Evolutionary conservation across 768 basidiomycete species (phyloP), one percentile per base, ranked within the genome.

Genomic region (Amanita jacksonii): DNA sequence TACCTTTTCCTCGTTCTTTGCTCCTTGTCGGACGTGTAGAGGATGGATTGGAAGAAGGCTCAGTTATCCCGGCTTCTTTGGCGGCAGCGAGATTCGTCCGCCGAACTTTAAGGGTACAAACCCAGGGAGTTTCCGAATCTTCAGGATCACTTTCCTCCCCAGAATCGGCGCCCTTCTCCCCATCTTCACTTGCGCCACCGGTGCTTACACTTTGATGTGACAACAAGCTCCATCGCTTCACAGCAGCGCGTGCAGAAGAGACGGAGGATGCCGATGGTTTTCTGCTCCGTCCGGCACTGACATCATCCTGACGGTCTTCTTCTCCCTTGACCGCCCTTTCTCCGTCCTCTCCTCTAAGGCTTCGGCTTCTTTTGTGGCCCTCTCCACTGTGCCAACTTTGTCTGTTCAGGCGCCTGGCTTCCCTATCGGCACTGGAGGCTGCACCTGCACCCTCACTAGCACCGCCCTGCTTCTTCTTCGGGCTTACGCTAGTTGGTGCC

Each of bases 111-210:
- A 91, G 69, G n/a, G 77, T 79, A 56, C 93, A 97, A 36, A 82
- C 79, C 92, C 92, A 98, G 0, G 94, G 91, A 18, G 90, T 92
- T 62, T 98, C 93, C 34, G 87, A 89, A 56, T 97, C 94, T 57
- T 98, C 93, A 0, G 92, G 87, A 51, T 98, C 94, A 48, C 86
- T 90, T 35, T 92, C 90, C 12, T 85, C 81, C 0, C 72, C 88
- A 1, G 74, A 72, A 38, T 80, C 78, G 10, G 60, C 64, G 7
- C 55, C 48, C 44, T 32, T 20, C 36, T 45, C 38, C 18, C 10
- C 24, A 37, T 48, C 48, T 31, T 44, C 43, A 31, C 43, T 45
- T 18, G 42, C 47, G 12, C 45, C 50, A 9, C 38, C 23, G 9
- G 43, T 39, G 18, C 42, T 48, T 19, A 31, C 27, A 19, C 36